Evolutionary conservation across 768 basidiomycete genomes (phyloP).

Genomic region (Piloderma croceum): DNA sequence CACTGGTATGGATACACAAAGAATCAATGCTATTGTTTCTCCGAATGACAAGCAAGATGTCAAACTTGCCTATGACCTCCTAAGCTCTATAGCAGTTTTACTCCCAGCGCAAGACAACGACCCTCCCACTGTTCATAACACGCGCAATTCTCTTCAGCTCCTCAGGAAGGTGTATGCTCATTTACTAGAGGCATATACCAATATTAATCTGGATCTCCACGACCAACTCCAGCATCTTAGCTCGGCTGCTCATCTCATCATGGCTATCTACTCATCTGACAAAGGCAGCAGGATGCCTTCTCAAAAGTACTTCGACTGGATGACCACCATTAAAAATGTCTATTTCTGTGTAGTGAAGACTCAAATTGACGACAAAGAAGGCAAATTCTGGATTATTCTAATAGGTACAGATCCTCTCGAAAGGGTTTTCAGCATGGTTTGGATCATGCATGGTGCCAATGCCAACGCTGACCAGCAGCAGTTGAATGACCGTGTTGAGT

Average conservation of each 20-base stretch:
- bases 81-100: conserved; percentile 22
- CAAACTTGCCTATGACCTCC: conserved; percentile 18
- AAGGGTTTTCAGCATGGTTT: conserved; percentile 5
- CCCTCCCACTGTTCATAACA: conserved; percentile 13
- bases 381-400: conserved; percentile 12
- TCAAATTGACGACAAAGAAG: conserved; percentile 4
- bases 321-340: conserved; percentile 34
- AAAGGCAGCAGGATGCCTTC: conserved; percentile 14
- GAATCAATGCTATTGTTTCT: conserved; percentile 18
- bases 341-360: conserved; percentile 33
- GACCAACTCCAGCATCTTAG: conserved; percentile 32
- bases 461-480: neutral
- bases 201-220: conserved; percentile 20
- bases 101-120: conserved; percentile 4
- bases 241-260: conserved; percentile 25
- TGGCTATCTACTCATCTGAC: conserved; percentile 12
- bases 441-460: too few species aligned
- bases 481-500: too few species aligned
- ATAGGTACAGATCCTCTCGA: conserved; percentile 19
- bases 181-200: conserved; percentile 26
- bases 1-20: conserved; percentile 2
- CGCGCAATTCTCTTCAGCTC: conserved; percentile 16
- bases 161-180: conserved; percentile 21
- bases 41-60: conserved; percentile 32
- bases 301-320: conserved; percentile 26